Percentiles rank a stretch among this genome's conserved stretches.
Conservation (phyloP, 2,329 filamentous ascomycete species). For the Sporothrix phasma region DNA sequence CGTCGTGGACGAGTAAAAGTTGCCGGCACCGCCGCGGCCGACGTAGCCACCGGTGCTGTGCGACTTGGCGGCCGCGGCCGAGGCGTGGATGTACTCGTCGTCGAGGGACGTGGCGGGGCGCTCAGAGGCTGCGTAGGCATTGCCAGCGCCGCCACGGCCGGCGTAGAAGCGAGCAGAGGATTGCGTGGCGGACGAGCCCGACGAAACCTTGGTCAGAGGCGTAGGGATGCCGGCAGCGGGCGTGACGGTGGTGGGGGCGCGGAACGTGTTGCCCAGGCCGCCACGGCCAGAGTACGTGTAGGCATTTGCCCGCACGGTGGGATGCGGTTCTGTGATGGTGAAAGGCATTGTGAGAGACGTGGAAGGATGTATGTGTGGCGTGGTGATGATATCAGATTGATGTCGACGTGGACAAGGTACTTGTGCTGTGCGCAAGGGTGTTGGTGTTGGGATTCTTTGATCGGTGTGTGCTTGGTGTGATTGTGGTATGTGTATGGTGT, state of each 20-base stretch:
- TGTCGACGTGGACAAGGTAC: neutral
- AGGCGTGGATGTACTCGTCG: constrained; percentile 51
- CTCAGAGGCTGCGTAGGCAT: constrained; percentile 43
- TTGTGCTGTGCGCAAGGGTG: neutral
- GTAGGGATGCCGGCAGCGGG: constrained; percentile 43
- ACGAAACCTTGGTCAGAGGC: constrained; percentile 32
- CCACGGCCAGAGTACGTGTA: constrained; percentile 46
- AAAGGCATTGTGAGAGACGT: constrained; percentile 29
- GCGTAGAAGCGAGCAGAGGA: constrained; percentile 47
- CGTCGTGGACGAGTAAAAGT: constrained; percentile 31
- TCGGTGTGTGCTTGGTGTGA: neutral
- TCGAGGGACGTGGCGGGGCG: constrained; percentile 55
- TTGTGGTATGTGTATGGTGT: neutral
- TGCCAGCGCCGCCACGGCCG: constrained; percentile 58
- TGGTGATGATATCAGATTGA: neutral
- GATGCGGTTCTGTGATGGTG: constrained; percentile 40
- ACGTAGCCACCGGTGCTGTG: constrained; percentile 47
- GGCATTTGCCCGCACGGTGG: constrained; percentile 35
- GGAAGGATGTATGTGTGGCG: neutral
- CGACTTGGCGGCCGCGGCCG: constrained; percentile 38
- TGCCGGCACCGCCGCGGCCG: constrained; percentile 55
- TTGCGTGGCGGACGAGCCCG: constrained; percentile 31
- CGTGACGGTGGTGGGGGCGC: constrained; percentile 32
- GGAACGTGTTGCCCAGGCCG: constrained; percentile 47
- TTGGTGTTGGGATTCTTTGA: neutral